Evolutionary conservation across 495 filamentous ascomycete species (phyloP).

Genomic region (Penicillium paradoxum): DNA sequence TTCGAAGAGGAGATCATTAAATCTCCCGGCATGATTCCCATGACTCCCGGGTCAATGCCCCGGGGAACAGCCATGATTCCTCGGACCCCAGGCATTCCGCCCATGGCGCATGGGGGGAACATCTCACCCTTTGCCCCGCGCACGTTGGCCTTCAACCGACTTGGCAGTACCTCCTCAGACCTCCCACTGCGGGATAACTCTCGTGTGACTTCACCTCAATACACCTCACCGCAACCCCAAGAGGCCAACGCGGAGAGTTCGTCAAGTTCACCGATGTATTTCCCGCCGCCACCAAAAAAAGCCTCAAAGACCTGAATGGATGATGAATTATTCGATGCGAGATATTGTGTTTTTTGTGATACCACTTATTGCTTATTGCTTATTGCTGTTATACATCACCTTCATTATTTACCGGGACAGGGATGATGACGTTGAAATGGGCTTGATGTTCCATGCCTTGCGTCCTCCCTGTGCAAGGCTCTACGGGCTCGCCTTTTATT

Average conservation of each 20-base stretch:
- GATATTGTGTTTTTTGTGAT: slow-evolving; percentile 14
- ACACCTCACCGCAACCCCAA: slow-evolving; percentile 19
- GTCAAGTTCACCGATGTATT: slow-evolving; percentile 31
- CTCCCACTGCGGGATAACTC: slow-evolving; percentile 40
- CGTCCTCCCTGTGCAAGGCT: neutral
- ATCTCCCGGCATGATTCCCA: slow-evolving; percentile 36
- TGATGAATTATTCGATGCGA: neutral
- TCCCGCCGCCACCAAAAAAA: slow-evolving; percentile 44
- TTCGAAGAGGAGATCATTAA: slow-evolving; percentile 45
- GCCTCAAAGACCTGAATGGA: slow-evolving; percentile 23
- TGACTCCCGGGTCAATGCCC: slow-evolving; percentile 21
- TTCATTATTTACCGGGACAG: slow-evolving; percentile 7
- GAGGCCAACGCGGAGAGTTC: slow-evolving; percentile 15
- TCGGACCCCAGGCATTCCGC: slow-evolving; percentile 26
- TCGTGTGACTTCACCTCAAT: slow-evolving; percentile 17
- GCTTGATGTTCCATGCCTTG: neutral
- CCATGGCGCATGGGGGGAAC: slow-evolving; percentile 15
- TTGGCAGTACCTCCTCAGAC: slow-evolving; percentile 30
- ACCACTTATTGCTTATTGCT: slow-evolving; percentile 21
- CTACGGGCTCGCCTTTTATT: neutral
- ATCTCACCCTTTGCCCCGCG: slow-evolving; percentile 38
- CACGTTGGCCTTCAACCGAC: slow-evolving; percentile 41
- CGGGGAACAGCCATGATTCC: slow-evolving; percentile 17
- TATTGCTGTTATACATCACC: slow-evolving; percentile 8
- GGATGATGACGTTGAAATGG: neutral